A percentile compares a stretch with the other conserved stretches of the same genome.
Evolutionary conservation across 139 green algal species (phyloP).

Genomic region (Desmodesmus armatus): DNA sequence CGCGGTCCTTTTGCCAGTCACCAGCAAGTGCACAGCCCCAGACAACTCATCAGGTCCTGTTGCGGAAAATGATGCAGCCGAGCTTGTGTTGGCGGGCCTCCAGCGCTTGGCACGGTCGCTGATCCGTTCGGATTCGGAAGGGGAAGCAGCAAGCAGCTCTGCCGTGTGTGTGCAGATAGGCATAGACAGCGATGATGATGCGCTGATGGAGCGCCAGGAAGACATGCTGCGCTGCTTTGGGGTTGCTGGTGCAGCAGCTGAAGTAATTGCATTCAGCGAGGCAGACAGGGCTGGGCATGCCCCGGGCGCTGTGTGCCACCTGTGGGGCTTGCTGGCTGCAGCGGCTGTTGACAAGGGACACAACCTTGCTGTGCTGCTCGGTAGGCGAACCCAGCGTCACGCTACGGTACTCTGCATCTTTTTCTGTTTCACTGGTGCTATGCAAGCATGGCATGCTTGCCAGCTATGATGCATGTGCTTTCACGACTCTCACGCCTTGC

Average conservation of each 20-base stretch:
- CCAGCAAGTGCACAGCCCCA: not conserved
- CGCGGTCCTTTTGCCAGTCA: not conserved
- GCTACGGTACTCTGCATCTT: no score
- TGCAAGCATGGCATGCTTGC: not conserved
- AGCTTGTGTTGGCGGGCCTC: not conserved
- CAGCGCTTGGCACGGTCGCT: not conserved
- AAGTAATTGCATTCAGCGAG: not conserved
- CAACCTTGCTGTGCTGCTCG: conserved; percentile 33
- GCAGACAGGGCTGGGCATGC: not conserved
- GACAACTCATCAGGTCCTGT: not conserved
- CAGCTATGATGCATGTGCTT: not conserved
- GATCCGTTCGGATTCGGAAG: not conserved
- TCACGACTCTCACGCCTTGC: no score
- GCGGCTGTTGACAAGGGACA: not conserved
- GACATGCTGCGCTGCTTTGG: not conserved
- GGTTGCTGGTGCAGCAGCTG: not conserved
- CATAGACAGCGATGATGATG: conserved; percentile 5
- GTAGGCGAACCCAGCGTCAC: not conserved
- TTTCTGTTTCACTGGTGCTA: not conserved
- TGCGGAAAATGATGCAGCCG: not conserved
- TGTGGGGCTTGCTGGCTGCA: conserved; percentile 12
- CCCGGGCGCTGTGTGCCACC: conserved; percentile 1
- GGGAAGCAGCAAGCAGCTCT: not conserved
- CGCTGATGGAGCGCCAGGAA: not conserved
- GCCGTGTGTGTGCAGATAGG: not conserved